Percentiles rank a stretch among this genome's conserved stretches.
Conservation (phyloP, 2,329 filamentous ascomycete species). For the Sclerotinia sclerotiorum region DNA sequence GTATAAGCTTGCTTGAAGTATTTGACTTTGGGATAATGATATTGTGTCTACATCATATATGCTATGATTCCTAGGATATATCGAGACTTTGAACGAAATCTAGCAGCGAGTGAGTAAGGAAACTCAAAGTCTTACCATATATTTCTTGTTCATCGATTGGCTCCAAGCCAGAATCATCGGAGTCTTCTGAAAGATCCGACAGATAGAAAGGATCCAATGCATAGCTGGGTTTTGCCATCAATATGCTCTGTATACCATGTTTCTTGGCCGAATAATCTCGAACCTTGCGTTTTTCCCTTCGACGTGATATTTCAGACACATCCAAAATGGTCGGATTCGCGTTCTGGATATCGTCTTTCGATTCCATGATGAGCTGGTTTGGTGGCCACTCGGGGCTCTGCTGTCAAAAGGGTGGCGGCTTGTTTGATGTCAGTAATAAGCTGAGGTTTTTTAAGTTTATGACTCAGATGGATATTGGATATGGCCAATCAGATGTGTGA, state of each 20-base stretch:
- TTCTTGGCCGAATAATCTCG: conserved; percentile 45
- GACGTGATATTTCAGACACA: conserved; percentile 82
- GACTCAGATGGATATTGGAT: background rate
- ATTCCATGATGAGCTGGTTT: conserved; percentile 5
- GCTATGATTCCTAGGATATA: background rate
- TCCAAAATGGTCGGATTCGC: conserved; percentile 93
- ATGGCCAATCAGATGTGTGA: background rate
- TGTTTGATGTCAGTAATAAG: background rate
- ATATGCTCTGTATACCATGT: conserved; percentile 34
- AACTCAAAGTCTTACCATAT: conserved; percentile 61
- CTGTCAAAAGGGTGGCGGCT: background rate
- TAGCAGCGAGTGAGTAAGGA: background rate
- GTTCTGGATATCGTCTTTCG: conserved; percentile 54
- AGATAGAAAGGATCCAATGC: conserved; percentile 41
- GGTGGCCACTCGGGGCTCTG: conserved; percentile 5
- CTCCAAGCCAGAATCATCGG: conserved; percentile 64
- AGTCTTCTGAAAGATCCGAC: conserved; percentile 38
- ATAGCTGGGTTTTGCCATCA: conserved; percentile 37
- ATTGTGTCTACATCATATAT: background rate
- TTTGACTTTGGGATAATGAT: background rate
- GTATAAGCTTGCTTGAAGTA: background rate
- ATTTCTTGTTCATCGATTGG: conserved; percentile 97
- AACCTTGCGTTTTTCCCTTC: conserved; percentile 56
- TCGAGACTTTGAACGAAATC: background rate
- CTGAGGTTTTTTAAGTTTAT: background rate